Conservation (phyloP, 129 eudicot genomes). For the Escallonia herrerae region DNA sequence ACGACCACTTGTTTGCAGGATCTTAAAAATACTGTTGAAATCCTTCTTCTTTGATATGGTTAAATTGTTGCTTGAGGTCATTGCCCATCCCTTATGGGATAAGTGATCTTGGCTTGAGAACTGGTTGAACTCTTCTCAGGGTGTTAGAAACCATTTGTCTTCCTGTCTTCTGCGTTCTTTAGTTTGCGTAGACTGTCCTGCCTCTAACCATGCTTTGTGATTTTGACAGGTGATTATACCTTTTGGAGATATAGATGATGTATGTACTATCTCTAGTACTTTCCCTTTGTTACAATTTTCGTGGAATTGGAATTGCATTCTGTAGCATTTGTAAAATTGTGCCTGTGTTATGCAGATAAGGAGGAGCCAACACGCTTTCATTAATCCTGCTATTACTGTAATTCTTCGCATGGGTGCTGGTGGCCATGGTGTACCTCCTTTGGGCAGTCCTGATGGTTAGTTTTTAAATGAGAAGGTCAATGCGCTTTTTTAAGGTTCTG, state of each 20-base stretch:
- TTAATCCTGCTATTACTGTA: conserved; percentile 90
- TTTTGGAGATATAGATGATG: conserved; percentile 96
- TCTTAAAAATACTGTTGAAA: too few species aligned
- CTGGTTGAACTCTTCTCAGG: too few species aligned
- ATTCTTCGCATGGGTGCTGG: conserved; percentile 97
- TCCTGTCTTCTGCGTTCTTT: too few species aligned
- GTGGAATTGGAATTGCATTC: conserved; percentile 2
- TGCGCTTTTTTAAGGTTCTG: neutral
- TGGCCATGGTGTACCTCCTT: conserved; percentile 96
- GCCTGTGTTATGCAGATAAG: conserved; percentile 48
- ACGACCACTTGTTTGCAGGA: too few species aligned
- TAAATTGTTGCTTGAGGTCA: too few species aligned
- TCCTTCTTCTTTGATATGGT: too few species aligned
- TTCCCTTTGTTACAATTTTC: neutral
- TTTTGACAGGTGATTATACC: conserved; percentile 75
- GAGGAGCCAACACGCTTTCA: conserved; percentile 93
- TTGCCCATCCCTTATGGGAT: too few species aligned
- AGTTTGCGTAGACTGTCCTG: too few species aligned
- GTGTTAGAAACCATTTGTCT: too few species aligned
- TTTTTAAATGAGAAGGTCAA: neutral
- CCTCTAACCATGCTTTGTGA: conserved; percentile 13
- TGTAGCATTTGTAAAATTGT: conserved; percentile 3
- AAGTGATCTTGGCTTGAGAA: too few species aligned
- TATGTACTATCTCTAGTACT: conserved; percentile 15
- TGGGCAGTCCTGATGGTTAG: conserved; percentile 98